phyloP scores from a whole-genome alignment of 129 eudicot species.

The Helianthus tuberosus region DNA sequence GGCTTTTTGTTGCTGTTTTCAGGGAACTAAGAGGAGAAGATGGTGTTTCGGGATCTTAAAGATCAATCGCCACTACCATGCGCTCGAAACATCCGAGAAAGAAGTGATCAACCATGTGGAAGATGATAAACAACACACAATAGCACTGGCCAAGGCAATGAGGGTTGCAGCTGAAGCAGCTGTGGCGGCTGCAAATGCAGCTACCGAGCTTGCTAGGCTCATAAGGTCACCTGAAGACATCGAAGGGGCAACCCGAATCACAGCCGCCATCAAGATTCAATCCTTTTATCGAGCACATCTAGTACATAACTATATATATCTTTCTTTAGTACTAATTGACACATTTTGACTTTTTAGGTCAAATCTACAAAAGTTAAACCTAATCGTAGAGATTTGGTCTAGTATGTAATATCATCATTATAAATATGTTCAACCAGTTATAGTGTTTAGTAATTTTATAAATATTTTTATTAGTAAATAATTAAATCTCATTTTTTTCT shows the following conservation, averaged over 20 bases:
- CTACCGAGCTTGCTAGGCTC: slow-evolving; percentile 79
- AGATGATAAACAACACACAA: slow-evolving; percentile 62
- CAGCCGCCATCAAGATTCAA: slow-evolving; percentile 74
- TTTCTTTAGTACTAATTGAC: background rate
- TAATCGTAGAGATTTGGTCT: background rate
- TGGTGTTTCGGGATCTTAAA: slow-evolving; percentile 58
- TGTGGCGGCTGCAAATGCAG: slow-evolving; percentile 86
- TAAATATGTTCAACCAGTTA: background rate
- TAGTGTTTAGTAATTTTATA: background rate
- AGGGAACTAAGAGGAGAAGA: slow-evolving; percentile 56
- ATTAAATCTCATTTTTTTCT: background rate
- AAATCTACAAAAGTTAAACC: background rate
- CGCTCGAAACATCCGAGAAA: slow-evolving; percentile 40
- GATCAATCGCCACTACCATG: slow-evolving; percentile 47
- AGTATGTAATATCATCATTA: background rate
- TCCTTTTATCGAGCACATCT: slow-evolving; percentile 70
- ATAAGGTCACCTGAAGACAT: slow-evolving; percentile 39
- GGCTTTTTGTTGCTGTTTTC: slow-evolving; percentile 5
- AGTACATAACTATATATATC: slow-evolving; percentile 29
- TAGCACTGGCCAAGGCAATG: slow-evolving; percentile 75
- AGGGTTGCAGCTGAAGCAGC: slow-evolving; percentile 96
- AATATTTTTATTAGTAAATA: background rate
- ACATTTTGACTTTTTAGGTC: slow-evolving; percentile 20
- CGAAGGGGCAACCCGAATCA: slow-evolving; percentile 28
- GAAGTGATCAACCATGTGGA: slow-evolving; percentile 43